Conservation (phyloP, 2,329 filamentous ascomycete genomes). For the Aspergillus sp. region DNA sequence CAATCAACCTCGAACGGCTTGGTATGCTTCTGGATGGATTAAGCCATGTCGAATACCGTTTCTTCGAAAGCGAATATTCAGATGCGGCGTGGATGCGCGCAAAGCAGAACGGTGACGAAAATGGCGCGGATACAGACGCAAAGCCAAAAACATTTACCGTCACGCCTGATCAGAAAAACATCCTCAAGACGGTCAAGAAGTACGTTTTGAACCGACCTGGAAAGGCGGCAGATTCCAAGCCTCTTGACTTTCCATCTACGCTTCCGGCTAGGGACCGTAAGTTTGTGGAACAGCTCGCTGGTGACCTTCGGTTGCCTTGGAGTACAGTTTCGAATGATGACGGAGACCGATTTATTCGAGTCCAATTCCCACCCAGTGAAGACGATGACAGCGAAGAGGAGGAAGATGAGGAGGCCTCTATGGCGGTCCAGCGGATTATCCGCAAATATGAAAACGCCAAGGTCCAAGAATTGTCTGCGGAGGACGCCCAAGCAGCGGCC, state of each 20-base stretch:
- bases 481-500: slow-evolving; percentile 76
- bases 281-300: slow-evolving; percentile 85
- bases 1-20: slow-evolving; percentile 83
- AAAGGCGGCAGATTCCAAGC: slow-evolving; percentile 44
- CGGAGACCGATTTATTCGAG: slow-evolving; percentile 65
- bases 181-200: slow-evolving; percentile 79
- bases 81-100: slow-evolving; percentile 91
- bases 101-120: slow-evolving; percentile 72
- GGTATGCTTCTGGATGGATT: slow-evolving; percentile 77
- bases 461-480: slow-evolving; percentile 74
- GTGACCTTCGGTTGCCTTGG: slow-evolving; percentile 65
- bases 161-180: slow-evolving; percentile 74
- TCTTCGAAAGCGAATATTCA: slow-evolving; percentile 86
- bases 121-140: slow-evolving; percentile 59
- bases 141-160: slow-evolving; percentile 67
- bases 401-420: slow-evolving; percentile 78
- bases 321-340: slow-evolving; percentile 63
- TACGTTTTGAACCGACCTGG: slow-evolving; percentile 72
- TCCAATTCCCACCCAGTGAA: slow-evolving; percentile 58
- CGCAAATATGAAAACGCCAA: slow-evolving; percentile 89
- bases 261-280: slow-evolving; percentile 84
- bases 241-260: slow-evolving; percentile 71
- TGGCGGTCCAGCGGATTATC: slow-evolving; percentile 81
- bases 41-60: slow-evolving; percentile 83
- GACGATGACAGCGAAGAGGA: slow-evolving; percentile 61